Percentiles rank a stretch among this genome's conserved stretches.
phyloP scores from a whole-genome alignment of 1,139 yeast genomes.

The Blastobotrys serpentis region DNA sequence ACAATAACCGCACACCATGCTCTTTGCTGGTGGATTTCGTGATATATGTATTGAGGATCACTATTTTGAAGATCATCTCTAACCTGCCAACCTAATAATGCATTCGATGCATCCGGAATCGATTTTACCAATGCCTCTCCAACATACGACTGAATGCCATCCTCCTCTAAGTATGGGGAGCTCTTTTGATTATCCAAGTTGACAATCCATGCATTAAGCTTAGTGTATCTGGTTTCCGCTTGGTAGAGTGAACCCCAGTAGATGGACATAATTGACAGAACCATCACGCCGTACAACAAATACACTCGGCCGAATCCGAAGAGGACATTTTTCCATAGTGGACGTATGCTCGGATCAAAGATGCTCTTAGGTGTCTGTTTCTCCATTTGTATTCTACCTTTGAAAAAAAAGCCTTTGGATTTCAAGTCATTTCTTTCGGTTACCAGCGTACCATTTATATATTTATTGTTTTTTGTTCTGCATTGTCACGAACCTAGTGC shows the following conservation, averaged over 20 bases:
- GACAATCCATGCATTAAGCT: conserved; percentile 49
- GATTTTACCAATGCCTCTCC: conserved; percentile 40
- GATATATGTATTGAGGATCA: conserved; percentile 19
- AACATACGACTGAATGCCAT: conserved; percentile 35
- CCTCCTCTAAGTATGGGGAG: conserved; percentile 23
- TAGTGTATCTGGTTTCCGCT: conserved; percentile 41
- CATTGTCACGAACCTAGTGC: too few relatives aligned
- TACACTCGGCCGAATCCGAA: neutral
- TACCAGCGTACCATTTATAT: too few relatives aligned
- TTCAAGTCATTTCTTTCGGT: too few relatives aligned
- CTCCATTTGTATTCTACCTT: too few relatives aligned
- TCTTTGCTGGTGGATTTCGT: conserved; percentile 23
- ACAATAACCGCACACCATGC: conserved; percentile 30
- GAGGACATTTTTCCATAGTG: neutral
- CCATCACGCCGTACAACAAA: conserved; percentile 10
- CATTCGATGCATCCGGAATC: conserved; percentile 23
- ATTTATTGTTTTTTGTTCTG: too few relatives aligned
- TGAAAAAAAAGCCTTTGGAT: too few relatives aligned
- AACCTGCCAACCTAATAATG: conserved; percentile 32
- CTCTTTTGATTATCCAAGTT: conserved; percentile 43
- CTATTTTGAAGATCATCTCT: conserved; percentile 30
- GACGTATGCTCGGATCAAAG: neutral
- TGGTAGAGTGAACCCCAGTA: conserved; percentile 61
- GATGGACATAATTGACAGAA: conserved; percentile 44
- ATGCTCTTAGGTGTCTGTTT: neutral